Base-by-base conservation (phyloP, 768 basidiomycete species). In the Dentipellis fragilis region DNA sequence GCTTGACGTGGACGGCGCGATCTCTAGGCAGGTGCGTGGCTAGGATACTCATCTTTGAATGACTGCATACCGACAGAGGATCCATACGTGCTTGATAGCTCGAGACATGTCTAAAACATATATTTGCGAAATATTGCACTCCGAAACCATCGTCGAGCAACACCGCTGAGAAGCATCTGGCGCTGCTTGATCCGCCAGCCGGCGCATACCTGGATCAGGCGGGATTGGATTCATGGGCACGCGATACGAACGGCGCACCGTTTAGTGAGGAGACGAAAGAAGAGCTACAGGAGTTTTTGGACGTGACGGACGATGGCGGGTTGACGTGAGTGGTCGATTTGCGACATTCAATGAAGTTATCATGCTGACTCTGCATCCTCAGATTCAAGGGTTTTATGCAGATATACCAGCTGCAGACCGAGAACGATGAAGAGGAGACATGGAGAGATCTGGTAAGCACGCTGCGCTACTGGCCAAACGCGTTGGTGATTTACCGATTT, bases 341-440 rank as follows among this genome's bases (percentile, higher is more conserved):
- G 19, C 11, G 9, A 52, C 16, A 52, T 22, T 45, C 29, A 29
- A 29, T 6, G 29, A 6, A 3, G 29, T 29, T 29, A n/a, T n/a
- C 50, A 8, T 8, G 17, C 36, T 22, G n/a, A 23, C 14, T 10
- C 51, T 23, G 37, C 5, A 17, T 23, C 22, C 22, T 10, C 12
- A 90, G 88, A 16, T 81, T 88, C 65, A 84, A 84, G 65, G 88
- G 89, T 1, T 90, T 92, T 64, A 65, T 89, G 65, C 87, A 90
- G 65, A 80, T 91, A 54, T 91, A 90, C 64, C 85, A 88, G 62
- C 70, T 90, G n/a, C 89, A 92, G 66, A 89, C 87, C 1, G 85
- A 88, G 62, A 87, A 81, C 58, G 89, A 90, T 59, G 86, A 89
- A 61, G 83, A 83, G 66, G 87, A 92, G 69, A 92, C 89, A 8